Conservation (phyloP, 2,329 filamentous ascomycete genomes). For the Aureobasidium melanogenum region DNA sequence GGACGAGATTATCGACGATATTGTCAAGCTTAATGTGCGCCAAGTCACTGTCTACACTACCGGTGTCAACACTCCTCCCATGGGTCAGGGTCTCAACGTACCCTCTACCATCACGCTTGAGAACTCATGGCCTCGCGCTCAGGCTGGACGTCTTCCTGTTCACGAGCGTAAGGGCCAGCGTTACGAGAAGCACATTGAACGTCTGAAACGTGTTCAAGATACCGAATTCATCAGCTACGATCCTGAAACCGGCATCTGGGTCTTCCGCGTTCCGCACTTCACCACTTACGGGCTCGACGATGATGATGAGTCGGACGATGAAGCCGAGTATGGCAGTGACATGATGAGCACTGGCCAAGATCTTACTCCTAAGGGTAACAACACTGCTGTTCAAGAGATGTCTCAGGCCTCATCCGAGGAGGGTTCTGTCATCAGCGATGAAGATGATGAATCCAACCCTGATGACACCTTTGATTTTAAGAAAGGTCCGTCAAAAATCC, state of each 20-base stretch:
- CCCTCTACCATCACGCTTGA: conserved; percentile 80
- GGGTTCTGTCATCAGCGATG: conserved; percentile 29
- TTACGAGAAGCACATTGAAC: conserved; percentile 72
- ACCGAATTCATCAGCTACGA: conserved; percentile 81
- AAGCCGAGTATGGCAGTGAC: conserved; percentile 7
- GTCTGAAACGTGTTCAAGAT: conserved; percentile 67
- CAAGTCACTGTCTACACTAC: conserved; percentile 81
- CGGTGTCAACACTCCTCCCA: conserved; percentile 66
- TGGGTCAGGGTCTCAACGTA: conserved; percentile 85
- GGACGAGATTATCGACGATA: conserved; percentile 66
- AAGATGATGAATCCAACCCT: conserved; percentile 30
- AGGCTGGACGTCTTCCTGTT: conserved; percentile 47
- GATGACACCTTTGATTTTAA: conserved; percentile 51
- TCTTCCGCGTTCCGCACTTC: conserved; percentile 90
- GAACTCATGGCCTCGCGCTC: conserved; percentile 81
- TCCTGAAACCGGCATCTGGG: conserved; percentile 72
- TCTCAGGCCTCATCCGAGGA: conserved; percentile 23
- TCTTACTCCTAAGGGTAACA: conserved; percentile 14
- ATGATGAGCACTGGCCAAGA: conserved; percentile 3
- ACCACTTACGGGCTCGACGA: conserved; percentile 89
- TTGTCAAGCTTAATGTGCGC: conserved; percentile 68
- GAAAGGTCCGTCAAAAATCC: conserved; percentile 48
- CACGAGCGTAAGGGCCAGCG: conserved; percentile 54
- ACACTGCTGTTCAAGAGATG: conserved; percentile 11
- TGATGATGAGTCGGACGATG: conserved; percentile 46